phyloP scores from a whole-genome alignment of 2,329 filamentous ascomycete species.

The Aspergillus ustus region DNA sequence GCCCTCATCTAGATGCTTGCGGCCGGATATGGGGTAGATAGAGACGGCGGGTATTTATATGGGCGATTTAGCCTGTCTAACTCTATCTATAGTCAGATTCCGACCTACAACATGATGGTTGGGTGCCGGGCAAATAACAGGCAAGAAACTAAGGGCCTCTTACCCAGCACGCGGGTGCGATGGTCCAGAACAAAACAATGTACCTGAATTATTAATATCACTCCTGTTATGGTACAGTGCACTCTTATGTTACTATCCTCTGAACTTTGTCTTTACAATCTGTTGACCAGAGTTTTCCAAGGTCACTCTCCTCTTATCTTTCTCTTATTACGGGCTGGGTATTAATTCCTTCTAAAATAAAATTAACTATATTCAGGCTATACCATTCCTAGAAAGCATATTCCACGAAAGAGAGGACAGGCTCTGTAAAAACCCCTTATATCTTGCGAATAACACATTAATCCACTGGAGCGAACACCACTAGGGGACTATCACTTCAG shows the following conservation, averaged over 20 bases:
- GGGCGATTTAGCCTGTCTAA: conserved; percentile 4
- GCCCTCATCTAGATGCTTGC: conserved; percentile 11
- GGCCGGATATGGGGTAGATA: conserved; percentile 8
- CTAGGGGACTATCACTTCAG: conserved; percentile 3
- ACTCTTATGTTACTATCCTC: conserved; percentile 7
- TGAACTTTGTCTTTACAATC: conserved; percentile 10
- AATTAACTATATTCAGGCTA: not conserved
- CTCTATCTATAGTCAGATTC: not conserved
- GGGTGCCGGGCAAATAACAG: conserved; percentile 3
- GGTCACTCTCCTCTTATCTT: conserved; percentile 8
- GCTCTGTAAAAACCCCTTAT: too few relatives aligned
- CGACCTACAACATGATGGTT: conserved; percentile 7
- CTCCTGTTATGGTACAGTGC: conserved; percentile 6
- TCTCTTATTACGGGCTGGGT: conserved; percentile 8
- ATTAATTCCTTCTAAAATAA: conserved; percentile 8
- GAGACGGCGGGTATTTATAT: not conserved
- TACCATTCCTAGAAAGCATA: too few relatives aligned
- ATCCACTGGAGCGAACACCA: not conserved
- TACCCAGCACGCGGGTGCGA: not conserved
- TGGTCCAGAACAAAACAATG: conserved; percentile 10
- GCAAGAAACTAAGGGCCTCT: conserved; percentile 12
- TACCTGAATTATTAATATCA: conserved; percentile 5
- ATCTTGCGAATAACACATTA: too few relatives aligned
- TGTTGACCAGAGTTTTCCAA: conserved; percentile 5
- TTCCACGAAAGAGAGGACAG: too few relatives aligned